These are phyloP conservation scores for Lepidium campestre DNA, from an alignment of 441 rosid genomes.

Conservation along the genomic window DNA sequence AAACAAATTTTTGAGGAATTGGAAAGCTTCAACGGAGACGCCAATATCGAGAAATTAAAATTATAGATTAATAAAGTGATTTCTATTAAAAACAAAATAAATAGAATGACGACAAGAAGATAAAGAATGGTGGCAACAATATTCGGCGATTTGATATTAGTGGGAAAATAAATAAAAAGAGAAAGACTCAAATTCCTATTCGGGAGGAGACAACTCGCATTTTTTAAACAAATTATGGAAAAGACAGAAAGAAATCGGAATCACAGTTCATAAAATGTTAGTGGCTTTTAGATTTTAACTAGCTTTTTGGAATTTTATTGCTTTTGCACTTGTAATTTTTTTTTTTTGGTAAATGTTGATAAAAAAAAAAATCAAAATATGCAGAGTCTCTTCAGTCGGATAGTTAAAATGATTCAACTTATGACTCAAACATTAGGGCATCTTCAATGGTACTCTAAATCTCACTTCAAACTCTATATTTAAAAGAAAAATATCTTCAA, in stretches of 20 bases:
- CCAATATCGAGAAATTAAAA: background rate
- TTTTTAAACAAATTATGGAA: background rate
- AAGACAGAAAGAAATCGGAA: background rate
- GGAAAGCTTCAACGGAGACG: constrained; percentile 16
- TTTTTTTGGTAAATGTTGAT: background rate
- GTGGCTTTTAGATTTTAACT: background rate
- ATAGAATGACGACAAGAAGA: constrained; percentile 21
- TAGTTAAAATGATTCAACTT: too few relatives aligned
- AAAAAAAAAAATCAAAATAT: too few relatives aligned
- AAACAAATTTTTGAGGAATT: background rate
- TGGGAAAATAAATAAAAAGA: constrained; percentile 6
- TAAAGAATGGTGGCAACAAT: constrained; percentile 28
- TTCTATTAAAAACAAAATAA: background rate
- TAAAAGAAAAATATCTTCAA: too few relatives aligned
- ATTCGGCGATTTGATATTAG: constrained; percentile 27
- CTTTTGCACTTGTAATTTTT: background rate
- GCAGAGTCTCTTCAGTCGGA: too few relatives aligned
- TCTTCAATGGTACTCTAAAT: too few relatives aligned
- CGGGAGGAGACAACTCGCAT: constrained; percentile 10
- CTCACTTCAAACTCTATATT: too few relatives aligned
- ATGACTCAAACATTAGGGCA: too few relatives aligned
- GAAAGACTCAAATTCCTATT: constrained; percentile 9
- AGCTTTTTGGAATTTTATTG: background rate
- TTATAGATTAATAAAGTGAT: background rate
- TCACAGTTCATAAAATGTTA: background rate